Percentiles rank a stretch among this genome's conserved stretches.
phyloP scores from a whole-genome alignment of 2,329 filamentous ascomycete species.

The Bipolaris sorokiniana region DNA sequence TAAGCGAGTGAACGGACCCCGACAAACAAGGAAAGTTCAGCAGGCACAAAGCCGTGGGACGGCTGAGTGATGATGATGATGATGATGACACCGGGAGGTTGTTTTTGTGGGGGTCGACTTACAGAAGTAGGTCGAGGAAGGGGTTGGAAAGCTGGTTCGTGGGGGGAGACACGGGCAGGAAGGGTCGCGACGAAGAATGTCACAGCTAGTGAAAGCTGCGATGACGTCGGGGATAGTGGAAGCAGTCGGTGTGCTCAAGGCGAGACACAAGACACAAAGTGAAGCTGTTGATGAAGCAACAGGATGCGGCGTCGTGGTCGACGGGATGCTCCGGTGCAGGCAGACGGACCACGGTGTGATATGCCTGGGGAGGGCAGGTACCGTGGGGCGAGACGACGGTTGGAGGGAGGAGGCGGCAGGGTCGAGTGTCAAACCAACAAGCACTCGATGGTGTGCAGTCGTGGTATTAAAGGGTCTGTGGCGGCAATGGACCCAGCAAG shows the following conservation, averaged over 20 bases:
- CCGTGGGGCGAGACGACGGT: constrained; percentile 25
- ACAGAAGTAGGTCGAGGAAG: constrained; percentile 30
- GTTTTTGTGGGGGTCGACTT: constrained; percentile 4
- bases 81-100: background rate
- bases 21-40: constrained; percentile 1
- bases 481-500: constrained; percentile 44
- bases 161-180: constrained; percentile 7
- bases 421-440: constrained; percentile 22
- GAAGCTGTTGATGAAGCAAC: constrained; percentile 26
- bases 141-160: constrained; percentile 23
- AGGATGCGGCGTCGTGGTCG: constrained; percentile 23
- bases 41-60: background rate
- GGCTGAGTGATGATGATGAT: background rate
- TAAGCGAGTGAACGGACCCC: constrained; percentile 19
- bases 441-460: constrained; percentile 24
- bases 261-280: constrained; percentile 16
- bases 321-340: constrained; percentile 40
- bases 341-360: constrained; percentile 7
- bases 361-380: constrained; percentile 22
- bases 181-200: constrained; percentile 19
- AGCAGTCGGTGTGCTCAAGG: constrained; percentile 19
- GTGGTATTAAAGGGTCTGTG: constrained; percentile 39
- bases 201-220: constrained; percentile 44
- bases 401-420: constrained; percentile 21
- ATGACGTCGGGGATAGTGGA: constrained; percentile 37